A percentile compares a stretch with the other conserved stretches of the same genome.
These are phyloP conservation scores for Leucaena leucocephala DNA, from an alignment of 306 rosid species.

Conservation along the genomic window DNA sequence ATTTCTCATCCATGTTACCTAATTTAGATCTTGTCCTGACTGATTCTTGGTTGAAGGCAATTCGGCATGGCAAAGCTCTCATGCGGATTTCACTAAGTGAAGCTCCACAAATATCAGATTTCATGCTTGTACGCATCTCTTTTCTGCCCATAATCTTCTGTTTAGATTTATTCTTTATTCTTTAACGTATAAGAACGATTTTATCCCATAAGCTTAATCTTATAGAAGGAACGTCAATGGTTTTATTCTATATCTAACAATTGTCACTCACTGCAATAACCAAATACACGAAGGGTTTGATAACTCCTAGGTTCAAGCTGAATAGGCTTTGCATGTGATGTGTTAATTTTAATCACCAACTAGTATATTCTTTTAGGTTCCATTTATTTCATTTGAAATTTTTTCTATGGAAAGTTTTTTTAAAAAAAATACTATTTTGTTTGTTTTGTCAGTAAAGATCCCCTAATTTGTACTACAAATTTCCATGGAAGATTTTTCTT, in stretches of 20 bases:
- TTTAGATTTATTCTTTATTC: slow-evolving; percentile 1
- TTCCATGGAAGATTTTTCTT: too few species aligned
- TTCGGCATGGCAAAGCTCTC: slow-evolving; percentile 81
- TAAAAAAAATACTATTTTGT: too few species aligned
- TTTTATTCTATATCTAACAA: neutral
- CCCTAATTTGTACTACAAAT: too few species aligned
- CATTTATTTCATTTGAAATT: too few species aligned
- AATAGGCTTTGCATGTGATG: slow-evolving; percentile 10
- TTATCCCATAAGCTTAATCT: neutral
- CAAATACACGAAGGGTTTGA: slow-evolving; percentile 4
- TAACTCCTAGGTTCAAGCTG: neutral
- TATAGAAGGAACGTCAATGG: neutral
- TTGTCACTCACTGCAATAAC: slow-evolving; percentile 6
- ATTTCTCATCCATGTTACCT: slow-evolving; percentile 34
- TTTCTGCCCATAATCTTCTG: slow-evolving; percentile 16
- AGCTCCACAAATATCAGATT: slow-evolving; percentile 74
- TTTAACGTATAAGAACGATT: neutral
- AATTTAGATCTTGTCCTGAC: slow-evolving; percentile 33
- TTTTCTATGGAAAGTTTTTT: too few species aligned
- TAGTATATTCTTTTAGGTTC: neutral
- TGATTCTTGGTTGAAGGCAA: slow-evolving; percentile 64
- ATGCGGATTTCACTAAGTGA: slow-evolving; percentile 66
- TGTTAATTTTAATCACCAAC: neutral
- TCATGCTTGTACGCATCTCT: slow-evolving; percentile 64
- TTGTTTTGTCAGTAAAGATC: too few species aligned